Base-by-base conservation (phyloP, 2,329 filamentous ascomycete species). In the Annulohypoxylon truncatum region DNA sequence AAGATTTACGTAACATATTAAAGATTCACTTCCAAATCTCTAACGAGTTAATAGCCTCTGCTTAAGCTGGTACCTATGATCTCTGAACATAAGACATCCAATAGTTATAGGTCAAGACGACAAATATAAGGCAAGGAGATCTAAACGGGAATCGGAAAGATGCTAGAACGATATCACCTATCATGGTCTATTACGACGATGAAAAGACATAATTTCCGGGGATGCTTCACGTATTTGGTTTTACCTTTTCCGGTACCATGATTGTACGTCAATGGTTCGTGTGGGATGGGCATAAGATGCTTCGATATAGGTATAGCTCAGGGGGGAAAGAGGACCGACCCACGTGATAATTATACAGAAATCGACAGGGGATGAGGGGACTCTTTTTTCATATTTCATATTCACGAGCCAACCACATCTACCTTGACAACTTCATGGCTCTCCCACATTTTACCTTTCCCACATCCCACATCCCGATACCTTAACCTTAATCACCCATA, bases 311-410 rank as follows among this genome's bases (percentile, higher is more conserved):
- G 61, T 66, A 67, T 63, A 61, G 33, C 18, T 69, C 61, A 70
- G 65, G 65, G 63, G 54, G 54, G 57, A 53, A 51, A 42, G 42
- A 29, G 46, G 35, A 18, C 56, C 35, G 40, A 33, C 20, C 58
- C 67, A 66, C 64, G 64, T 66, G 59, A 61, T 57, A 15, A 18
- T 44, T 18, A 13, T 22, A 59, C 35, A 18, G 42, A 52, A 53
- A 28, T 15, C 38, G n/a, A 52, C 50, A 50, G 54, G 52, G 28
- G 20, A 26, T 15, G 22, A 20, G 9, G 40, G 52, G 58, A 52
- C 63, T 61, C 28, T 48, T 50, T 57, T 63, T 66, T 66, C 61
- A 66, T 70, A 68, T 64, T 63, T 67, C 26, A 64, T 26, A 64
- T 44, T 57, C 58, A 59, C 55, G 51, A 54, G 33, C 59, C 61